These are phyloP conservation scores for Penicillium thymicola DNA, from an alignment of 2,329 filamentous ascomycete genomes.

Conservation along the genomic window DNA sequence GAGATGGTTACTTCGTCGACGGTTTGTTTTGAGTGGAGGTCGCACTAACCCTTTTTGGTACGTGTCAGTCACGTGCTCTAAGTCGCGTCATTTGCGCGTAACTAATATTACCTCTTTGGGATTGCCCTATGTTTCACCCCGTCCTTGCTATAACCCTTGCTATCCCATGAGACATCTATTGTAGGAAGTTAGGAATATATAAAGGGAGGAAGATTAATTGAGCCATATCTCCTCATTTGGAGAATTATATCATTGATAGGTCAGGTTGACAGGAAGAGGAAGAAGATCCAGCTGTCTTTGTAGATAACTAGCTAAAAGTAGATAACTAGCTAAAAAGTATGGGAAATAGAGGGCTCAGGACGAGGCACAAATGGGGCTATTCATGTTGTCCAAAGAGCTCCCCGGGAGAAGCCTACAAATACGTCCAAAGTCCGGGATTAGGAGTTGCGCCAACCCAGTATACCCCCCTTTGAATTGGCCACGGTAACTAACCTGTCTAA, in stretches of 20 bases:
- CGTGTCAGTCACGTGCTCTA: slow-evolving; percentile 13
- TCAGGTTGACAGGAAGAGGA: background rate
- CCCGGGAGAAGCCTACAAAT: too few species aligned
- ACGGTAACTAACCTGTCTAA: too few species aligned
- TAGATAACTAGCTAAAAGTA: background rate
- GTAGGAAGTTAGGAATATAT: background rate
- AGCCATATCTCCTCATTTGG: background rate
- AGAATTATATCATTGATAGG: background rate
- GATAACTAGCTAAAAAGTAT: background rate
- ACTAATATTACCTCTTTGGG: slow-evolving; percentile 20
- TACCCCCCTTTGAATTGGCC: too few species aligned
- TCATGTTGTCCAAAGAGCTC: too few species aligned
- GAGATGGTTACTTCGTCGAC: slow-evolving; percentile 24
- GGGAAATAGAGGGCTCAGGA: background rate
- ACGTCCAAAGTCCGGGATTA: too few species aligned
- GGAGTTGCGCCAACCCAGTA: too few species aligned
- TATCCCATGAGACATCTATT: background rate
- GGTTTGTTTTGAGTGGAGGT: slow-evolving; percentile 15
- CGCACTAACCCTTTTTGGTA: slow-evolving; percentile 16
- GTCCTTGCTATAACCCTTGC: background rate
- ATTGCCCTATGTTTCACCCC: background rate
- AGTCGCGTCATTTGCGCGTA: slow-evolving; percentile 13
- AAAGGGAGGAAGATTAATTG: background rate
- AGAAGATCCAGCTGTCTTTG: background rate
- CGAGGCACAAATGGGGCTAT: background rate